phyloP scores from a whole-genome alignment of 164 flowering plant species.

The Kingdonia uniflora region DNA sequence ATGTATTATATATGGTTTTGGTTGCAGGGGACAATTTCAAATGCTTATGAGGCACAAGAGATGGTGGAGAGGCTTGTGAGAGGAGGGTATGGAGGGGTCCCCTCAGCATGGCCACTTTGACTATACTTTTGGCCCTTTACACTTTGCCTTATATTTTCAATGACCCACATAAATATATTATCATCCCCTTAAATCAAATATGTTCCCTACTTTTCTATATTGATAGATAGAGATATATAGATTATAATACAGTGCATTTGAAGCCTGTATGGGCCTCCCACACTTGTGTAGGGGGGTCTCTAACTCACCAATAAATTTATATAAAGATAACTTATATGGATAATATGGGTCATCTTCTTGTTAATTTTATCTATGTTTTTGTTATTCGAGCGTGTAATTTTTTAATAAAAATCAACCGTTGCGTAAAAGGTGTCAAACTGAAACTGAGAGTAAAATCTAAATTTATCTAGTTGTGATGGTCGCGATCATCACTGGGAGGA shows the following conservation, averaged over 20 bases:
- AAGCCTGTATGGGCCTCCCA: conserved; percentile 3
- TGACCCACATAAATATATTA: conserved; percentile 10
- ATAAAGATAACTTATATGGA: too few species aligned
- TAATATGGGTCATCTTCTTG: too few species aligned
- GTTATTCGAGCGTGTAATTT: too few species aligned
- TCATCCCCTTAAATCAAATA: conserved; percentile 11
- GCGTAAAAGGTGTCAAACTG: too few species aligned
- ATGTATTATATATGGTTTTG: conserved; percentile 8
- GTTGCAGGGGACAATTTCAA: conserved; percentile 39
- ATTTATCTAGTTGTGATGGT: too few species aligned
- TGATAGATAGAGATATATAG: conserved; percentile 4
- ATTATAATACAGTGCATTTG: conserved; percentile 2
- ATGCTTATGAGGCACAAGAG: conserved; percentile 30
- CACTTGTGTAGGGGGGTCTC: conserved; percentile 2
- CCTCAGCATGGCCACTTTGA: conserved; percentile 27
- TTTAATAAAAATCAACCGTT: too few species aligned
- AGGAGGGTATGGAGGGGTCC: conserved; percentile 43
- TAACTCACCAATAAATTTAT: conserved; percentile 1
- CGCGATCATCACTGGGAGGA: too few species aligned
- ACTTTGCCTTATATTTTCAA: background rate
- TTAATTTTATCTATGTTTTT: too few species aligned
- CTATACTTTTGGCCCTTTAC: conserved; percentile 17
- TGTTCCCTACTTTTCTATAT: conserved; percentile 6
- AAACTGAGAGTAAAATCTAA: too few species aligned
- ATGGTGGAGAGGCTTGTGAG: conserved; percentile 29